Percentiles rank a stretch among this genome's conserved stretches.
phyloP scores from a whole-genome alignment of 2,329 filamentous ascomycete species.

The Cercospora nicotianae region DNA sequence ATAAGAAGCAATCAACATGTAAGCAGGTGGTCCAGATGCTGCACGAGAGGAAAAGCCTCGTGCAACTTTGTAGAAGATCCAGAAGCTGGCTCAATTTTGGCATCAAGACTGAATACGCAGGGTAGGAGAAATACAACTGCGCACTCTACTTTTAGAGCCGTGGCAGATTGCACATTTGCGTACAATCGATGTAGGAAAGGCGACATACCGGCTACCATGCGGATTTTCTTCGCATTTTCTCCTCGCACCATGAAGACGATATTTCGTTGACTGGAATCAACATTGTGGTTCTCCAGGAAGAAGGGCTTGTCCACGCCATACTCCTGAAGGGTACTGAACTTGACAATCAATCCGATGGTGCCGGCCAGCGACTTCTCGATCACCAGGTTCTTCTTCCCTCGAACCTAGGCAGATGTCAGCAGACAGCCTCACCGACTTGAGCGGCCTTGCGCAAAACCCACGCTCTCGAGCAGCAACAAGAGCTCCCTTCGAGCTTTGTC shows the following conservation, averaged over 20 bases:
- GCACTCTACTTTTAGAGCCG: conserved; percentile 63
- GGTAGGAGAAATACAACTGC: conserved; percentile 53
- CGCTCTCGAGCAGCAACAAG: conserved; percentile 86
- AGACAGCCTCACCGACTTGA: conserved; percentile 3
- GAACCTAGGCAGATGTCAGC: conserved; percentile 62
- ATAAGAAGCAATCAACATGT: conserved; percentile 49
- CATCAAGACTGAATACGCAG: conserved; percentile 51
- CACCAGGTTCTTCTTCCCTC: conserved; percentile 97
- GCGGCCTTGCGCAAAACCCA: conserved; percentile 60
- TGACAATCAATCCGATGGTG: conserved; percentile 85
- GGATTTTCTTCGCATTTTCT: conserved; percentile 80
- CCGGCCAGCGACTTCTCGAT: conserved; percentile 89
- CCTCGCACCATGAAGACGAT: conserved; percentile 90
- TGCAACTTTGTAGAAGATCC: conserved; percentile 28
- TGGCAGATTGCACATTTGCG: conserved; percentile 16
- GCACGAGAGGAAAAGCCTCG: conserved; percentile 27
- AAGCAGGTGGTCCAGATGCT: conserved; percentile 46
- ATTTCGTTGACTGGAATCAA: conserved; percentile 91
- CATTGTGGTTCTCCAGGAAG: conserved; percentile 91
- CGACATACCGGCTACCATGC: conserved; percentile 77
- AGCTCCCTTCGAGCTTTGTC: conserved; percentile 85
- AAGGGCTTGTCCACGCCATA: conserved; percentile 98
- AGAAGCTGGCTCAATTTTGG: conserved; percentile 34
- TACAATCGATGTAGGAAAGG: conserved; percentile 11
- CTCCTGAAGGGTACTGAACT: conserved; percentile 91